Base-by-base conservation (phyloP, 2,329 filamentous ascomycete species). In the Falciphora oryzae region DNA sequence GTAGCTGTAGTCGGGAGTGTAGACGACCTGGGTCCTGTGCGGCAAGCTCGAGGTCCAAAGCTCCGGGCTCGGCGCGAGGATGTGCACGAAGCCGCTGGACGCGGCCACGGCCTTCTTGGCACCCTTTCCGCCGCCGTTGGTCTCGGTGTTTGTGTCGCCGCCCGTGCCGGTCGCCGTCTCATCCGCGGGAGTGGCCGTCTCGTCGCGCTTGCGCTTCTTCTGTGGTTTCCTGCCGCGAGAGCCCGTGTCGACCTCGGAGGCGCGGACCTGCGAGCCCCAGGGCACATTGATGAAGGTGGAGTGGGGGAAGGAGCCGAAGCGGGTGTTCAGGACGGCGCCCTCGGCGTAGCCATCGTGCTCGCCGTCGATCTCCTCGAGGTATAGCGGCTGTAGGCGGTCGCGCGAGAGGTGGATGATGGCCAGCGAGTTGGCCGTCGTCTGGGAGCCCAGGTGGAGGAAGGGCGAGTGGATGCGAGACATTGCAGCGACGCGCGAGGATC, bases 211-310 rank as follows among this genome's bases (percentile, higher is more conserved):
- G 64, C 84, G 81, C 75, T 89, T 89, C 63, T 90, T 85, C 74
- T 88, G 88, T 63, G 84, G 81, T 75, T 89, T 89, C 63, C 90
- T 85, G 44, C 92, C 92, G 70, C 93, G 83, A n/a, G 92, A 95
- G 16, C 93, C 93, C 0, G 93, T 97, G 72, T 97, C 92, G 65
- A 97, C 93, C 38, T 89, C 86, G 1, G 93, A 97, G 10, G 95
- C 95, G 60, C 92, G 85, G 28, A 98, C 88, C 74, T 98, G 95
- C 8, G 91, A 92, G 32, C 95, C 95, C 94, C 94, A 98, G 57
- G 91, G 90, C 64, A 93, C 81, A 6, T 86, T 82, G 64, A 97
- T 83, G 59, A 94, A 78, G 0, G 91, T 93, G 14, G 85, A 89
- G 73, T 94, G 91, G 0, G 91, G 91, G 66, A 93, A 94, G 0